Base-by-base conservation (phyloP, 176 grass and related monocot genomes). In the Oryza punctata region DNA sequence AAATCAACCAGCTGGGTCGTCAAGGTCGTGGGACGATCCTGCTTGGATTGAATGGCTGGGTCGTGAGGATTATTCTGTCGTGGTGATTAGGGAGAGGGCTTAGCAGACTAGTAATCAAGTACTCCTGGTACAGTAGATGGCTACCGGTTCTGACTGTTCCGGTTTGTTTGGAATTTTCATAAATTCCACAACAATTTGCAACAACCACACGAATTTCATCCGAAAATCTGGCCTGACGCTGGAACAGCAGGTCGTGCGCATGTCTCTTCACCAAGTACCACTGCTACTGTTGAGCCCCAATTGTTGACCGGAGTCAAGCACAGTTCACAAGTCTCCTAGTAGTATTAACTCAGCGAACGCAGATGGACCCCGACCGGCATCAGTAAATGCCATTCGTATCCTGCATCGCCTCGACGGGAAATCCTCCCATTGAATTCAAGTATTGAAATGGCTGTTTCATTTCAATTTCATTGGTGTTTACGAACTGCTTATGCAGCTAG, bases 261-360 rank as follows among this genome's bases (percentile, higher is more conserved):
- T 27, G 59, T 70, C 25, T 7, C 33, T 65, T 30, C 78, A 35
- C n/a, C 77, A 64, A 28, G 59, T 47, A 41, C 27, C 11, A 54
- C 8, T 37, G 21, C 61, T 19, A 28, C 43, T 57, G 9, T 61
- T 61, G 37, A 24, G 21, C 2, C 19, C 57, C 49, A 23, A 23
- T 23, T 7, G 18, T 72, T 86, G 79, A 90, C 88, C 38, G 0
- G 25, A 50, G 88, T 83, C 84, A 87, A 87, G 25, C 88, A 7
- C 1, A 19, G 82, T 65, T 84, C 69, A 70, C 82, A 37, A 50
- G 37, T 65, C 18, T 44, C 15, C 0, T 4, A 8, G 10, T 6
- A 8, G 10, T 35, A 69, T 78, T 86, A 47, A 82, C 67, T 65
- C 70, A 80, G 70, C 41, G 81, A 44, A 0, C 33, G 67, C 67